phyloP scores from a whole-genome alignment of 2,329 filamentous ascomycete genomes.

The Periconia sp. region DNA sequence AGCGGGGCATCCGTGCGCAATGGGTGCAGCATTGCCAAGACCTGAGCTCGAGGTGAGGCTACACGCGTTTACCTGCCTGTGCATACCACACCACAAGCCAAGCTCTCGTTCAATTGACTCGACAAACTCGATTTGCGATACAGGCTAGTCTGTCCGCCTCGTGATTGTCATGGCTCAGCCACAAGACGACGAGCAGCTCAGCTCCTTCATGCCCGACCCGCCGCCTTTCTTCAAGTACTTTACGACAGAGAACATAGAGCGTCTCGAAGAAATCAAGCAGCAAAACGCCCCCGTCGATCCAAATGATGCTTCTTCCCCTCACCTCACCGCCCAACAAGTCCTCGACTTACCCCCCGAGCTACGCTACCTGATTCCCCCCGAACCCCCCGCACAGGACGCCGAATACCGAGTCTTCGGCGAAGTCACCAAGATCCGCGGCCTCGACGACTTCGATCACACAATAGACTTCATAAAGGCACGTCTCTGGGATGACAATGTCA shows the following conservation, averaged over 20 bases:
- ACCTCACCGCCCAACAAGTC: slow-evolving; percentile 33
- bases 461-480: slow-evolving; percentile 37
- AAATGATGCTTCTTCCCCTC: slow-evolving; percentile 1
- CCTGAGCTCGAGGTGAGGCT: no score
- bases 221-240: slow-evolving; percentile 92
- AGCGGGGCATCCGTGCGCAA: no score
- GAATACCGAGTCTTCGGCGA: slow-evolving; percentile 76
- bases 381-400: slow-evolving; percentile 70
- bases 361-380: slow-evolving; percentile 79
- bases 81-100: no score
- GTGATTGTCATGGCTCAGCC: slow-evolving; percentile 24
- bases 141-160: no score
- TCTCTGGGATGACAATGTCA: slow-evolving; percentile 30
- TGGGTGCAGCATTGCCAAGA: no score
- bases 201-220: slow-evolving; percentile 74
- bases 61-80: no score
- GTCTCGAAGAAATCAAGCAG: slow-evolving; percentile 59
- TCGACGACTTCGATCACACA: slow-evolving; percentile 30
- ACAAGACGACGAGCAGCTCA: slow-evolving; percentile 27
- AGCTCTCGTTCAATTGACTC: no score
- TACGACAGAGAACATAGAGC: slow-evolving; percentile 73
- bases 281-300: slow-evolving; percentile 19
- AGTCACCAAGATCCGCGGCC: slow-evolving; percentile 53
- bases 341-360: slow-evolving; percentile 71
- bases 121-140: no score